Evolutionary conservation across 2,329 filamentous ascomycete species (phyloP).

Genomic region (Leptographium radiaticola): DNA sequence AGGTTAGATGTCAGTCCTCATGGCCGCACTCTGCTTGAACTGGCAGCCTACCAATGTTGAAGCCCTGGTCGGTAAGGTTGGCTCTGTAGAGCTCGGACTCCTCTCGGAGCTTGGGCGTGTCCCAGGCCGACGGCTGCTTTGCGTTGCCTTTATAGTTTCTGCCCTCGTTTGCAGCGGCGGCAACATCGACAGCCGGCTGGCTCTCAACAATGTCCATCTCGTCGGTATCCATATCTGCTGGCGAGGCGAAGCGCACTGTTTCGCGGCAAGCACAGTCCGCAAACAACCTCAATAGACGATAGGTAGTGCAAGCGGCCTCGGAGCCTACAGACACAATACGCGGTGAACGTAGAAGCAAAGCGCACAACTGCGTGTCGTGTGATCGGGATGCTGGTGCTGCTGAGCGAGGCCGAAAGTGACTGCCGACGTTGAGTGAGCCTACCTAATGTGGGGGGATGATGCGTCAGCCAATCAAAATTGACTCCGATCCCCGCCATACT

Average conservation of each 20-base stretch:
- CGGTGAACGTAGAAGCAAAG: too few species aligned
- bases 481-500: neutral
- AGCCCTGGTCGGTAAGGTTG: constrained; percentile 30
- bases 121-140: constrained; percentile 10
- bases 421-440: neutral
- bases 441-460: neutral
- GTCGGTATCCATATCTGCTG: constrained; percentile 7
- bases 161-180: neutral
- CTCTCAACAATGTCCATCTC: constrained; percentile 8
- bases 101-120: constrained; percentile 24
- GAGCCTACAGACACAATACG: too few species aligned
- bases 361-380: too few species aligned
- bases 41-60: constrained; percentile 27
- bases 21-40: too few species aligned
- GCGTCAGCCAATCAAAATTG: neutral
- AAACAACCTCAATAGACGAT: too few species aligned
- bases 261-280: neutral
- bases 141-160: neutral
- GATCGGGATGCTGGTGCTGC: neutral
- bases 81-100: constrained; percentile 26
- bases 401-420: neutral
- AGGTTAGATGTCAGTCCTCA: neutral
- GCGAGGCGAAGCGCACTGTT: neutral
- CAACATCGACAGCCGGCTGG: neutral
- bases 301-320: too few species aligned